A percentile compares a stretch with the other conserved stretches of the same genome.
These are phyloP conservation scores for Ilex asprella DNA, from an alignment of 257 asterid species.

Conservation along the genomic window DNA sequence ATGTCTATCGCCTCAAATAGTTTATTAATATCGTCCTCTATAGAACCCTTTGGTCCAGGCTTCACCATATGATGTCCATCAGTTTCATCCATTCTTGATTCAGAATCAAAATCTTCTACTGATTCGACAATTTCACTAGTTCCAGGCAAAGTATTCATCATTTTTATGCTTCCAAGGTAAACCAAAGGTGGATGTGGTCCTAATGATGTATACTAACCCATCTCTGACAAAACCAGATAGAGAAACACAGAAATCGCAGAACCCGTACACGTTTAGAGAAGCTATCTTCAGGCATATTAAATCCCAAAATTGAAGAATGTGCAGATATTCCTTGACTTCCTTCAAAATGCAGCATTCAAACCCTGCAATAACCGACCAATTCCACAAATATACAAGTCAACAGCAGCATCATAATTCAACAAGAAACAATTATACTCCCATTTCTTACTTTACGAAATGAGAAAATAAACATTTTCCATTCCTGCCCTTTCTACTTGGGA, in stretches of 20 bases:
- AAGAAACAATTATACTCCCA: too few species aligned
- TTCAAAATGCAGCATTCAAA: conserved; percentile 10
- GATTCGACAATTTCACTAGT: conserved; percentile 61
- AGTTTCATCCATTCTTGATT: conserved; percentile 19
- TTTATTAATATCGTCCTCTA: conserved; percentile 62
- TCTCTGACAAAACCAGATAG: conserved; percentile 22
- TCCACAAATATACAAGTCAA: conserved; percentile 11
- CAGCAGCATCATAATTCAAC: neutral
- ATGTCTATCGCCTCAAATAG: conserved; percentile 70
- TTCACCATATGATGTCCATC: conserved; percentile 17
- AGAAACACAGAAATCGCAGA: conserved; percentile 9
- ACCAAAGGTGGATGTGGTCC: conserved; percentile 11
- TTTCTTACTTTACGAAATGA: neutral
- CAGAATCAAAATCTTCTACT: conserved; percentile 30
- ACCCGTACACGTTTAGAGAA: conserved; percentile 8
- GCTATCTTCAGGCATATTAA: conserved; percentile 18
- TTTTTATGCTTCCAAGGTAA: conserved; percentile 11
- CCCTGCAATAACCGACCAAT: conserved; percentile 15
- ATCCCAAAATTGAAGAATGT: conserved; percentile 1
- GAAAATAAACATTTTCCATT: neutral
- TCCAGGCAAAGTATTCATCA: conserved; percentile 29
- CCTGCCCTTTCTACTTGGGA: neutral
- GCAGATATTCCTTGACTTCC: conserved; percentile 13
- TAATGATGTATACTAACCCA: conserved; percentile 25
- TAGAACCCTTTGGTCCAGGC: conserved; percentile 31